phyloP scores from a whole-genome alignment of 73 alveolate species.

The Paramecium bursaria region DNA sequence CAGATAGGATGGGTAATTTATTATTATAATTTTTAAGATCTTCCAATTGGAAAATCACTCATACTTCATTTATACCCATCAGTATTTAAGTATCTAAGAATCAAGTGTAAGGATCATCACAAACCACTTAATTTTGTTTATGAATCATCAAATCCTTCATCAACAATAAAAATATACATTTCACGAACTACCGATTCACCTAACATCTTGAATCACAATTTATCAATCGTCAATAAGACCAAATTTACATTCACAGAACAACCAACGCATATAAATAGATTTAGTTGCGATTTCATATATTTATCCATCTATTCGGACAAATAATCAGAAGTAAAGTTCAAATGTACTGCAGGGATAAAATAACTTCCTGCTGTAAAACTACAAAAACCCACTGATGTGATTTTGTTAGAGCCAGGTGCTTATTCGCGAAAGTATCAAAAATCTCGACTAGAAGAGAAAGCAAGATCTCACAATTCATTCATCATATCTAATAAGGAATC shows the following conservation, averaged over 20 bases:
- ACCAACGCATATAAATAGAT: conserved; percentile 39
- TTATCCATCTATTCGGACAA: conserved; percentile 36
- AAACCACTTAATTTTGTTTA: conserved; percentile 34
- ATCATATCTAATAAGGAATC: conserved; percentile 26
- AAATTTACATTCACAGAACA: conserved; percentile 50
- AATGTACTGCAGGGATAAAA: neutral
- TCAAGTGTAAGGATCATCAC: neutral
- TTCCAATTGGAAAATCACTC: no score
- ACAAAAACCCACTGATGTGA: neutral
- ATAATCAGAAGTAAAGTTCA: conserved; percentile 27
- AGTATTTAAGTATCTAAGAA: conserved; percentile 19
- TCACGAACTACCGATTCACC: conserved; percentile 41
- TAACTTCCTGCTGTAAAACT: neutral
- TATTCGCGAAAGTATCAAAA: neutral
- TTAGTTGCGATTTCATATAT: conserved; percentile 35
- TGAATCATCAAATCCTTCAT: conserved; percentile 22
- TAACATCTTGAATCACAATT: conserved; percentile 32
- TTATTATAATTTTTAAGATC: no score
- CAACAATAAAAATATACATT: conserved; percentile 11
- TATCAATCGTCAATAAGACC: conserved; percentile 28
- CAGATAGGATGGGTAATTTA: neutral
- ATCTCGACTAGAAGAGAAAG: neutral
- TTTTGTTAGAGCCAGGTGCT: conserved; percentile 36
- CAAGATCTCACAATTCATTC: neutral
- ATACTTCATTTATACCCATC: conserved; percentile 13